Evolutionary conservation across 805 yeast species (phyloP), one percentile per base, ranked within the genome.

Genomic region (Candida gorgasii): DNA sequence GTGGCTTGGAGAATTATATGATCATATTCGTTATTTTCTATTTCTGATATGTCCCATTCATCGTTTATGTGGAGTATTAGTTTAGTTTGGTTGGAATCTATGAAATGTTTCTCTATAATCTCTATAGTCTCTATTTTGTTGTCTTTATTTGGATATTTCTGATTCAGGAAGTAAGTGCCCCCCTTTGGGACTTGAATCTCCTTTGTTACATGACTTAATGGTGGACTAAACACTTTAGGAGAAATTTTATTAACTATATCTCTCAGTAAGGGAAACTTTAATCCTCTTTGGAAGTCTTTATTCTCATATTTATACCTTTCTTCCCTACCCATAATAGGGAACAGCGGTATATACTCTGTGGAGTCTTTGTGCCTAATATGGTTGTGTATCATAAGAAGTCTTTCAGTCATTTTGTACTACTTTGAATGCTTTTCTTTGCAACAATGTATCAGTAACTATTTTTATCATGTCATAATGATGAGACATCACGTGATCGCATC

Each of bases 331-430:
- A 47, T 28, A 14, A 26, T 39, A 9, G 51, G 51, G 16, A 30
- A 47, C 48, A 44, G 48, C 1, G 42, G 44, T 6, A 42, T 27
- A 19, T 27, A 40, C 19, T 47, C 48, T 2, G 44, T 27, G 3
- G 35, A 40, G n/a, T 42, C 24, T 19, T 37, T 30, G 1, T 36
- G 23, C 16, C 44, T 31, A 12, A 47, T 16, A 33, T 47, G 51
- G 11, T 45, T 43, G 27, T 44, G 48, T 3, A 47, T 29, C 35
- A 47, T 41, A 5, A 20, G 27, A 19, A 47, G 43, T 20, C 51
- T 32, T 23, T 42, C 46, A 6, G 27, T 33, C 35, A 40, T 40
- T 4, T 19, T 16, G 4, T 20, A 19, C 27, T 15, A 19, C 3
- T 4, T 18, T 19, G 4, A 7, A 18, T 19, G 3, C 19, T 13